Base-by-base conservation (phyloP, 768 basidiomycete genomes). In the Naganishia onofrii region DNA sequence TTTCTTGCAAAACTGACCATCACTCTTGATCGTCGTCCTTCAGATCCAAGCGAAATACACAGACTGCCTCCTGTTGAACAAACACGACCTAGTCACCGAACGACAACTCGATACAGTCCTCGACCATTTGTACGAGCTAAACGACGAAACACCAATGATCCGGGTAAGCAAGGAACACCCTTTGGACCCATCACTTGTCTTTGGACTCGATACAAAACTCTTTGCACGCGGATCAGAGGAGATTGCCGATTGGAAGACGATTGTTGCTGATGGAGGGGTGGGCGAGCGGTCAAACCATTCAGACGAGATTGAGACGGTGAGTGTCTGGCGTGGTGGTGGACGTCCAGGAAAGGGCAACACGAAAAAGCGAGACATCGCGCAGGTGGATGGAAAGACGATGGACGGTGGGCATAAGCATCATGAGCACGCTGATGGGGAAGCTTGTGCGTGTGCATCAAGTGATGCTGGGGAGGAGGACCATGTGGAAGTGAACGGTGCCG, bases 1-100 rank as follows among this genome's bases (percentile, higher is more conserved):
- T 42, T 42, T 42, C 15, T 17, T 17, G 5, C 15, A 2, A 15
- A 42, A 17, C 42, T 42, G 42, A 42, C 15, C 42, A 42, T 42
- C 54, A 66, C 67, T 63, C 21, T 42, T n/a, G n/a, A n/a, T n/a
- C n/a, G n/a, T n/a, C 36, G 28, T n/a, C 23, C 42, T 9, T 31
- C 92, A 83, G 79, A 76, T 81, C 23, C 79, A 79, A 76, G 91
- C 94, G n/a, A 90, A 89, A 76, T 97, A 95, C 79, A 93, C 93
- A 3, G 94, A 97, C 78, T 84, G 94, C 46, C 87, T 97, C 69
- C 83, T 97, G 32, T 86, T 97, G 88, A 94, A 93, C 74, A 96
- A 97, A 84, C 92, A 90, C 88, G 92, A 95, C 73, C 86, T 89
- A 69, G 85, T 80, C 51, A 85, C 89, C 5, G 91, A 92, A 70